Evolutionary conservation across 306 rosid genomes (phyloP), one percentile per base, ranked within the genome.

Genomic region (Quercus suber): DNA sequence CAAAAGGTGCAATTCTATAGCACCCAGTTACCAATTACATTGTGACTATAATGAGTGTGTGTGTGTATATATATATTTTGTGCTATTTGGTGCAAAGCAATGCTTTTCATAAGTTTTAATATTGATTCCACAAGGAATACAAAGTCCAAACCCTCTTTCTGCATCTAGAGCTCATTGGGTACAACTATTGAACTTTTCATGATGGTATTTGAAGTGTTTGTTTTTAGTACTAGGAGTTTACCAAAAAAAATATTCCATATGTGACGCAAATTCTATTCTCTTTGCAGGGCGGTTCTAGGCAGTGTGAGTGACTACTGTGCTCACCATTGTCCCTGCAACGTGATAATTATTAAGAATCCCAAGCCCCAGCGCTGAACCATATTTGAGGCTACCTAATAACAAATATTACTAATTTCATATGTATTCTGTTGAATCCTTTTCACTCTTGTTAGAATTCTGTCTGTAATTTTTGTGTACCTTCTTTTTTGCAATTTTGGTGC

Each of bases 291-390:
- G 27, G 82, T 76, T 59, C 73, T 82, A 2, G 84, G 86, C 28
- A 86, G 85, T 41, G 85, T 80, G 12, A 80, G 89, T 27, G 74
- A 77, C 71, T 75, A 74, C 13, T 82, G 88, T 73, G 79, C 88
- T 25, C 84, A 79, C 19, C 86, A 86, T 61, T 84, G 84, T 10
- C 73, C 56, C 7, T 76, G 89, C 68, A 67, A 78, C 12, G 83
- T 83, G 19, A 82, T 79, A 81, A 74, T 80, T 27, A 86, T 82
- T n/a, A 86, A 80, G 80, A 77, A 35, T 78, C 81, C 80, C 8
- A 67, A 43, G 56, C 52, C 10, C 33, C 79, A 43, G 61, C 51
- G 0, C 52, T 77, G 72, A 73, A 4, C 55, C 78, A 8, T 5
- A 23, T 67, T 1, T 31, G n/a, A 9, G 19, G 72, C 65, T 59